Evolutionary conservation across 805 yeast genomes (phyloP), one percentile per base, ranked within the genome.

Genomic region (Starmerella vaccinii): DNA sequence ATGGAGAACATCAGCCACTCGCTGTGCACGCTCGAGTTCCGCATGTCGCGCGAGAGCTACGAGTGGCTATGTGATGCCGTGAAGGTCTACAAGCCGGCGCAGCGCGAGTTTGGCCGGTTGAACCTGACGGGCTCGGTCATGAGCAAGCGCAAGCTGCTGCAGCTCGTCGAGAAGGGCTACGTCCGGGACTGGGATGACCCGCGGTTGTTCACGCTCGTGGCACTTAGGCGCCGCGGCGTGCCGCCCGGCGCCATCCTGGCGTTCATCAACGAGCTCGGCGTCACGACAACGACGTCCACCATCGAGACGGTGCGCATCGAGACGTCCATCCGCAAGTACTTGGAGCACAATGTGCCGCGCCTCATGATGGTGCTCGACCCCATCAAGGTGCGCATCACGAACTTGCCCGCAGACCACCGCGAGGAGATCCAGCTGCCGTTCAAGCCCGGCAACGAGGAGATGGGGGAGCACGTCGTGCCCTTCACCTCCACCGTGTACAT

Each of bases 151-250:
- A 92, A 92, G 70, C 88, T 92, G 65, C 94, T 95, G 57, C 84
- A 87, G 68, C 75, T 92, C 59, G 97, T 92, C 21, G 83, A 78
- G 51, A 92, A 80, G 24, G 71, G 76, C 5, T 71, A 75, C 61
- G 99, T 92, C 22, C 80, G 95, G 67, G 96, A 87, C 42, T 92
- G 99, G 99, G 94, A 92, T 68, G 98, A 92, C 69, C 98, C 99
- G 61, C 78, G 99, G 64, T 75, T 92, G 65, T 92, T 81, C 68
- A 92, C 99, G 5, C 76, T 92, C 61, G 98, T 88, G 60, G 95
- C 92, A 47, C 80, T 92, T 54, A 82, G 87, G 65, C 84, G 99
- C 67, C 85, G 99, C 65, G 99, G 99, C 72, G 82, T 92, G 8
- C 99, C 99, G 59, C 98, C 99, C 12, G 97, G 97, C 41, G 97